Evolutionary conservation across 495 filamentous ascomycete species (phyloP).

Genomic region (Bryoglossum gracile): DNA sequence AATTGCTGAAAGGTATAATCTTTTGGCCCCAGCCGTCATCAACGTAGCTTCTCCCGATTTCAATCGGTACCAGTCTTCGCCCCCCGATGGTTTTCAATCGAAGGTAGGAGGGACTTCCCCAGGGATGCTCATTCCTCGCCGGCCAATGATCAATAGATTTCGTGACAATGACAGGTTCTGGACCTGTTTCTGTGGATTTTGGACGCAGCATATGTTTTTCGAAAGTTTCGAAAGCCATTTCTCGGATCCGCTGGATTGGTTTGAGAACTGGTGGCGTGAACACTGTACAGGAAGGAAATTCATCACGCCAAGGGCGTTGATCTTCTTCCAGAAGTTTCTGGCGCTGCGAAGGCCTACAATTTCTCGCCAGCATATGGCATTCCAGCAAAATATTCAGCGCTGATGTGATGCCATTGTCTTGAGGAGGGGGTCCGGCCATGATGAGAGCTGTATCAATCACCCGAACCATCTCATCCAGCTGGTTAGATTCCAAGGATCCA

Average conservation of each 20-base stretch:
- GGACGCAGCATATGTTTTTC: slow-evolving; percentile 47
- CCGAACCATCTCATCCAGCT: slow-evolving; percentile 26
- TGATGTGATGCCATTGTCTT: slow-evolving; percentile 44
- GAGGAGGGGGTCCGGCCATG: slow-evolving; percentile 62
- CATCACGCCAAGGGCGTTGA: background rate
- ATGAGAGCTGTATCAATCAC: slow-evolving; percentile 79
- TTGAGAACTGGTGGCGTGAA: slow-evolving; percentile 23
- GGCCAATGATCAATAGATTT: slow-evolving; percentile 66
- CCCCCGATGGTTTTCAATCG: slow-evolving; percentile 68
- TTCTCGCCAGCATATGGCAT: slow-evolving; percentile 9
- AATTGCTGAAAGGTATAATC: slow-evolving; percentile 69
- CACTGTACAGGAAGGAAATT: background rate
- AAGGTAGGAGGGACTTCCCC: slow-evolving; percentile 70
- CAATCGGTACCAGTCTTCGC: slow-evolving; percentile 74
- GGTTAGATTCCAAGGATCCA: background rate
- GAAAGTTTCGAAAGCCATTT: slow-evolving; percentile 54
- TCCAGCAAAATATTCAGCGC: slow-evolving; percentile 41
- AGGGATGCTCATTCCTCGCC: slow-evolving; percentile 58
- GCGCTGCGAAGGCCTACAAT: too few relatives aligned
- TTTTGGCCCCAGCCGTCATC: slow-evolving; percentile 80
- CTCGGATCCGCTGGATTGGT: slow-evolving; percentile 30
- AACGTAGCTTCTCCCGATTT: slow-evolving; percentile 85
- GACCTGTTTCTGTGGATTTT: slow-evolving; percentile 22
- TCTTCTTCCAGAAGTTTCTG: background rate
- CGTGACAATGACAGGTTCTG: slow-evolving; percentile 63